These are phyloP conservation scores for Citeromyces hawaiiensis DNA, from an alignment of 1,139 yeast species.

Conservation along the genomic window DNA sequence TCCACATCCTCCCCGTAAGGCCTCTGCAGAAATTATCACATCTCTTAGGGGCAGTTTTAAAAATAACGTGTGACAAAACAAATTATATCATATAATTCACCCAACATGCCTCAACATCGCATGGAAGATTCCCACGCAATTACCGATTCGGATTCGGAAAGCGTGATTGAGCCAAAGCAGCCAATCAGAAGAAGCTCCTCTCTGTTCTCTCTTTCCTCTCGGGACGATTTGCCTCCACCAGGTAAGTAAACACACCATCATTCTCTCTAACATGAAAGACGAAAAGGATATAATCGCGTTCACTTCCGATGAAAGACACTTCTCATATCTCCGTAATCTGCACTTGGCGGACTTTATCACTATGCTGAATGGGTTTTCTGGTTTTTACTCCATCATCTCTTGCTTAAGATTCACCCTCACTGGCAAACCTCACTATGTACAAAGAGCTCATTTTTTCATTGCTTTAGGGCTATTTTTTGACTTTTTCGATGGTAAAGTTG, in stretches of 20 bases:
- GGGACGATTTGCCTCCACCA: slow-evolving; percentile 6
- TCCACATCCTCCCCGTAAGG: too few relatives aligned
- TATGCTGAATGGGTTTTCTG: slow-evolving; percentile 77
- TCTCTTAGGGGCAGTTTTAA: too few relatives aligned
- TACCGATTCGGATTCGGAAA: background rate
- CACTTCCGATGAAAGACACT: slow-evolving; percentile 68
- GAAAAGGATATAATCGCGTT: slow-evolving; percentile 67
- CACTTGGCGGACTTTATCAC: slow-evolving; percentile 96
- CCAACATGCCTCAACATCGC: background rate
- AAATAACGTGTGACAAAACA: too few relatives aligned
- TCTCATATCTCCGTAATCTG: slow-evolving; percentile 61
- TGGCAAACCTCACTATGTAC: slow-evolving; percentile 54
- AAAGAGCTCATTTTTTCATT: slow-evolving; percentile 82
- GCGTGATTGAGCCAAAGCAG: background rate
- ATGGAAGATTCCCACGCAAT: background rate
- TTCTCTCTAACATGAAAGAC: slow-evolving; percentile 17
- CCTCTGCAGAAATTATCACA: too few relatives aligned
- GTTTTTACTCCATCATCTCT: slow-evolving; percentile 80
- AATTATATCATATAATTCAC: too few relatives aligned
- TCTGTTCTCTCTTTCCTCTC: slow-evolving; percentile 6
- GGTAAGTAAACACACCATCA: too few relatives aligned
- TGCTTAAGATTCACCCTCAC: slow-evolving; percentile 73
- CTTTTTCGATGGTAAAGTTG: slow-evolving; percentile 94
- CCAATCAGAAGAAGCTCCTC: slow-evolving; percentile 5
- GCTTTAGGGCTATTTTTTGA: slow-evolving; percentile 87